Base-by-base conservation (phyloP, 129 eudicot species). In the Chrysanthemum lavandulifolium region DNA sequence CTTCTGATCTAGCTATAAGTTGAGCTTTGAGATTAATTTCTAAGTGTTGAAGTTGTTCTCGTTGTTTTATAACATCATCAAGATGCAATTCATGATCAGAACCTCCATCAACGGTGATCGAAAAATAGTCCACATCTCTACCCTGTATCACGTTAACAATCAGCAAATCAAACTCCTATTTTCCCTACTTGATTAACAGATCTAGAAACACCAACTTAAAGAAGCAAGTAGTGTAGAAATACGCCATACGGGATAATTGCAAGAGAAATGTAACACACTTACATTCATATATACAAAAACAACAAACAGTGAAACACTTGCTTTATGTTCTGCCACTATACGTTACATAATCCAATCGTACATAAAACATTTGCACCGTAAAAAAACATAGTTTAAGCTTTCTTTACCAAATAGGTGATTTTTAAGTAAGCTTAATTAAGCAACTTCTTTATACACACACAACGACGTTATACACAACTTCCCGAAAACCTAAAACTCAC, bases 21-120 rank as follows among this genome's bases (percentile, higher is more conserved):
- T 87, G 86, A 63, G 97, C 97, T 62, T 83, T 84, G 49, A 94
- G 85, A 66, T 86, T 86, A 74, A 86, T 71, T 86, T 94, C 99
- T 69, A 88, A 65, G n/a, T 82, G 89, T 76, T 88, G 96, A 81
- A 90, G 81, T 68, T 90, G 96, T 56, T 95, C 94, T 72, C 93
- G 83, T 73, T 86, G 96, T 55, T 87, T 90, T 63, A 82, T 82
- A 58, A 90, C 79, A 21, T 66, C 73, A 21, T 78, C 85, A 73
- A 90, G 82, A 68, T 84, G 88, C 64, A 85, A 78, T 45, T 84
- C 89, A 85, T 84, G 81, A 73, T 88, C 86, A 64, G 82, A 63
- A 71, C 76, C 82, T 59, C 87, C 87, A 67, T 77, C 87, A 31
- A 83, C 82, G 11, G 83, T 76, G 51, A 88, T 73, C 10, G 88